These are phyloP conservation scores for Porogramme epimiltina DNA, from an alignment of 1,284 basidiomycete genomes.

Conservation along the genomic window DNA sequence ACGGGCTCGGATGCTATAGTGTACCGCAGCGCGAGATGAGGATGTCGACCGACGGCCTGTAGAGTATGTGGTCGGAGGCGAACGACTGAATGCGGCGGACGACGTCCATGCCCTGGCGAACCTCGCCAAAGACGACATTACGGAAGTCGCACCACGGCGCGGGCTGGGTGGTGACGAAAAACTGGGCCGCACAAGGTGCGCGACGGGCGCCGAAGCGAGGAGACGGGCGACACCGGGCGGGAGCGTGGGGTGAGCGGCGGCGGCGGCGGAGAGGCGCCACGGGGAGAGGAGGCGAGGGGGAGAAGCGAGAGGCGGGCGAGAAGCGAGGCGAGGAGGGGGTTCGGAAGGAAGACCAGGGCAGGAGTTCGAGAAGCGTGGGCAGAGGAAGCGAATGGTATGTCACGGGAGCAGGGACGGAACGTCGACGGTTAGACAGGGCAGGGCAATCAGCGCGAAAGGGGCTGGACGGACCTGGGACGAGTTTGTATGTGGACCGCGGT, in stretches of 20 bases:
- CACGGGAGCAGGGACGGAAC: not conserved
- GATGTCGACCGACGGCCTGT: constrained; percentile 36
- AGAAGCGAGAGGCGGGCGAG: too few species aligned
- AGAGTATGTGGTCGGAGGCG: constrained; percentile 36
- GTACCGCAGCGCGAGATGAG: constrained; percentile 31
- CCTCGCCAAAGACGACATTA: constrained; percentile 54
- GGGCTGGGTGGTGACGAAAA: constrained; percentile 71
- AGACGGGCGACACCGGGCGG: not conserved
- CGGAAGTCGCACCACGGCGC: constrained; percentile 58
- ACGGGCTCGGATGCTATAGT: constrained; percentile 1
- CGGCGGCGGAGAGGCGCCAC: not conserved
- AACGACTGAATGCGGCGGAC: constrained; percentile 43
- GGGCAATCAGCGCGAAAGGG: not conserved
- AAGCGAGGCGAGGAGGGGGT: too few species aligned
- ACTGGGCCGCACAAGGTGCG: too few species aligned
- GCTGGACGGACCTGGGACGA: constrained; percentile 45
- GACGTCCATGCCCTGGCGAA: constrained; percentile 41
- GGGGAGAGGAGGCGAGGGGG: not conserved
- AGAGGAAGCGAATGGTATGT: not conserved
- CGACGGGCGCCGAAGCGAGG: not conserved
- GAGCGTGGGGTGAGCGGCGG: not conserved
- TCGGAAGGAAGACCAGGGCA: not conserved
- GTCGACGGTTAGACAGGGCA: not conserved
- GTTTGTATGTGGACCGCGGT: constrained; percentile 59
- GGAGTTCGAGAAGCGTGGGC: not conserved